Conservation (phyloP, 345 rosid genomes). For the Populus simonii region DNA sequence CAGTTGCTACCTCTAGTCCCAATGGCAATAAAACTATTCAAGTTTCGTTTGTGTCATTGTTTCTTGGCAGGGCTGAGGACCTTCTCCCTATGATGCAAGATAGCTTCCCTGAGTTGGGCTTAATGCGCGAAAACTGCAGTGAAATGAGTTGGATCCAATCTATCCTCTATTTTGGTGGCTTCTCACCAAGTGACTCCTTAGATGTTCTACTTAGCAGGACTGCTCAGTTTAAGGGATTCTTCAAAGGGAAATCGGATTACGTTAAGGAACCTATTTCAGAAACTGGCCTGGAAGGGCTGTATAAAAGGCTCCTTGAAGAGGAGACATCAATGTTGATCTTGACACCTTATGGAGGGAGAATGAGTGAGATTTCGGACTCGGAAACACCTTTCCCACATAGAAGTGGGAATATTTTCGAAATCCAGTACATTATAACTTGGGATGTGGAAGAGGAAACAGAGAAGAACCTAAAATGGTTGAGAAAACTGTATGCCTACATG, state of each 20-base stretch:
- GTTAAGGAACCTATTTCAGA: conserved; percentile 12
- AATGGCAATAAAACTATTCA: background rate
- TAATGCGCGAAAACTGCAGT: background rate
- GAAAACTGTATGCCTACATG: conserved; percentile 7
- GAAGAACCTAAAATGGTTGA: background rate
- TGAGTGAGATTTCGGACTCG: conserved; percentile 20
- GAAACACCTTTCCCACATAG: conserved; percentile 22
- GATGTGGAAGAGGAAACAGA: conserved; percentile 4
- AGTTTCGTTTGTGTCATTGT: background rate
- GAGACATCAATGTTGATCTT: background rate
- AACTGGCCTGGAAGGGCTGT: conserved; percentile 9
- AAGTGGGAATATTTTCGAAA: conserved; percentile 6
- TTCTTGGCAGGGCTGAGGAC: background rate
- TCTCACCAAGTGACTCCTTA: background rate
- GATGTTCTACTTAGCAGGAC: conserved; percentile 10
- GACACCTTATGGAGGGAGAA: conserved; percentile 19
- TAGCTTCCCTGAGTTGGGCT: conserved; percentile 13
- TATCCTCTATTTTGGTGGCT: background rate
- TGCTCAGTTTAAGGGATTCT: background rate
- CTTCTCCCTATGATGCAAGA: conserved; percentile 8
- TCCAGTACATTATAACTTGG: conserved; percentile 15
- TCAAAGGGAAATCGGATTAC: conserved; percentile 21
- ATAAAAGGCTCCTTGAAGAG: background rate
- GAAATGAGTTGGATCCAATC: conserved; percentile 19
- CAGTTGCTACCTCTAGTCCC: background rate